Base-by-base conservation (phyloP, 2,329 filamentous ascomycete species). In the Trichoderma atroviride region DNA sequence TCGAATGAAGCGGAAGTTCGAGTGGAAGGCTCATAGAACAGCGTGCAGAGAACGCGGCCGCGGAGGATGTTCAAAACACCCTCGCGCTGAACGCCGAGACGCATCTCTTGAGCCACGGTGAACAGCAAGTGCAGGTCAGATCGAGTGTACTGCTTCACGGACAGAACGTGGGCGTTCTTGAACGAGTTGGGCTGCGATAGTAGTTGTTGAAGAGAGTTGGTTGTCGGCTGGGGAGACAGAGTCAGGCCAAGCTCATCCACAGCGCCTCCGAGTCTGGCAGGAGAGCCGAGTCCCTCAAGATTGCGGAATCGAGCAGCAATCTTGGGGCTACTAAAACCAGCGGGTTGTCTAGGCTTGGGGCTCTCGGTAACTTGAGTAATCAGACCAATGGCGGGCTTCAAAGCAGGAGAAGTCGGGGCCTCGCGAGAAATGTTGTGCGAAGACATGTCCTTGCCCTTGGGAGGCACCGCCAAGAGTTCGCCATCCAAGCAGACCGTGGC, bases 21-120 rank as follows among this genome's bases (percentile, higher is more conserved):
- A 3, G 96, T 99, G 0, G 95, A 98, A 2, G 96, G 96, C 85
- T 99, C 96, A 81, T 94, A 99, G 87, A 99, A 99, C 83, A 99
- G 89, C 2, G 93, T 96, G 82, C 91, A 93, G 47, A 99, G 87
- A 14, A 99, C 88, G 57, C 92, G 90, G 33, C 94, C 94, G 75
- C 92, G 92, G 71, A 99, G 88, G 69, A 97, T 86, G 76, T 96
- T 91, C 62, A 99, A 86, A 35, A 96, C 92, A 70, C 96, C 96
- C 76, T 97, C 91, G 61, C 94, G 91, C 82, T 98, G 93, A 35
- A 97, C 96, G 66, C 94, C 94, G 22, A 97, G 88, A 35, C 95
- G 92, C 94, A 99, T 98, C 83, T 99, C 96, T 80, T 97, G 93
- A 1, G 96, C 96, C 61, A 99, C 92, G 9, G 95, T 97, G 85